Conservation (phyloP, 768 basidiomycete species). For the Boletellus emodensis region DNA sequence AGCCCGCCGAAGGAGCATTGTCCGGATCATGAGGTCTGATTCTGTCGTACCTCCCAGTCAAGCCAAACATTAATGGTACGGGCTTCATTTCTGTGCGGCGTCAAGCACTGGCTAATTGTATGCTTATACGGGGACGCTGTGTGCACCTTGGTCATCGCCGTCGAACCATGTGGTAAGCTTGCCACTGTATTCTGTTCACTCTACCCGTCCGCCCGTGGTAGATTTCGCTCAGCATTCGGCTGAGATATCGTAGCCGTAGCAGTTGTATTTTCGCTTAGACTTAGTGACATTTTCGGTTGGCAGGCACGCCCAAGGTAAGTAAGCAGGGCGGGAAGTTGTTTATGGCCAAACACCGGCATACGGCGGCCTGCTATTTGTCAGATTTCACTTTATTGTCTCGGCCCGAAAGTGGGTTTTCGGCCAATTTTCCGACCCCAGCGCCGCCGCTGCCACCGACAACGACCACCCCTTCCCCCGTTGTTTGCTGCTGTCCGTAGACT, state of each 20-base stretch:
- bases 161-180: slow-evolving; percentile 4
- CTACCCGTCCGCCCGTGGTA: neutral
- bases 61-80: slow-evolving; percentile 4
- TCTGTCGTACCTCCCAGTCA: neutral
- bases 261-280: slow-evolving; percentile 12
- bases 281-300: slow-evolving; percentile 5
- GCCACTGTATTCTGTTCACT: neutral
- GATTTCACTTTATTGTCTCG: slow-evolving; percentile 37
- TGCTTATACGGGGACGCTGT: neutral
- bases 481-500: slow-evolving; percentile 36
- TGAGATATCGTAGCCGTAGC: slow-evolving; percentile 10
- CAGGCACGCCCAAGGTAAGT: slow-evolving; percentile 23
- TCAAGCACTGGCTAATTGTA: slow-evolving; percentile 1
- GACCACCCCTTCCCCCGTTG: slow-evolving; percentile 31
- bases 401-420: slow-evolving; percentile 58
- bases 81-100: neutral
- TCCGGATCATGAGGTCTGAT: neutral
- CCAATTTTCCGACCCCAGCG: slow-evolving; percentile 58
- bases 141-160: neutral
- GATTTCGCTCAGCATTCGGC: neutral
- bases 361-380: slow-evolving; percentile 28
- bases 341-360: slow-evolving; percentile 32
- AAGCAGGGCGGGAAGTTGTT: slow-evolving; percentile 22
- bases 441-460: slow-evolving; percentile 53
- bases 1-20: neutral